Conservation (phyloP, 1,284 basidiomycete genomes). For the Sphaerobolus stellatus region DNA sequence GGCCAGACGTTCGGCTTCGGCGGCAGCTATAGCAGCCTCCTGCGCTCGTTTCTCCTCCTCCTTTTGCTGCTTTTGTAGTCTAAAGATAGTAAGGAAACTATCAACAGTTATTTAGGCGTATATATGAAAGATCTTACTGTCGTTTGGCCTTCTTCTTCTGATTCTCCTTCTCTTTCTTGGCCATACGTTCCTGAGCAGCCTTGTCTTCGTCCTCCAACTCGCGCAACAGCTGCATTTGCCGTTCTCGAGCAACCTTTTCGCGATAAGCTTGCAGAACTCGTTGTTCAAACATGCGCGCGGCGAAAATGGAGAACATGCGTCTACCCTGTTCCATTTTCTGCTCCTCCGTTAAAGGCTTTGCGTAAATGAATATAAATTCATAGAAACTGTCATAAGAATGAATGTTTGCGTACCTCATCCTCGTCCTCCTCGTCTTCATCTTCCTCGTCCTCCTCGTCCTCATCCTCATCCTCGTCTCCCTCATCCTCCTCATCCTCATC, state of each 20-base stretch:
- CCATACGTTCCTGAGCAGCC: conserved; percentile 78
- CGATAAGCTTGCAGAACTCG: conserved; percentile 91
- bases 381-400: not conserved
- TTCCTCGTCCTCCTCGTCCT: conserved; percentile 40
- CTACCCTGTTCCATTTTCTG: conserved; percentile 99
- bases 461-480: conserved; percentile 47
- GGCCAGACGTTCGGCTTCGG: conserved; percentile 71
- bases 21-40: conserved; percentile 79
- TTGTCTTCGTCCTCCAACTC: conserved; percentile 91
- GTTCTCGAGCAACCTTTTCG: conserved; percentile 89
- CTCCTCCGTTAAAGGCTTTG: conserved; percentile 74
- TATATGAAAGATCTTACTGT: conserved; percentile 50
- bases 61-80: conserved; percentile 88
- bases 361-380: conserved; percentile 14
- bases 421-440: conserved; percentile 49
- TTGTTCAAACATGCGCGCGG: conserved; percentile 99
- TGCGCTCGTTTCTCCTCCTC: conserved; percentile 84
- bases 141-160: conserved; percentile 99
- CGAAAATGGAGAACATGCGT: conserved; percentile 99
- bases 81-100: conserved; percentile 31
- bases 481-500: conserved; percentile 52
- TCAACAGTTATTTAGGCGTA: conserved; percentile 9
- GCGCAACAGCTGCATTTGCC: conserved; percentile 81
- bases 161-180: conserved; percentile 93
- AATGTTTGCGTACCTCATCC: conserved; percentile 20